Percentiles rank a stretch among this genome's conserved stretches.
Evolutionary conservation across 768 basidiomycete genomes (phyloP).

Genomic region (Phylloporus arenicola): DNA sequence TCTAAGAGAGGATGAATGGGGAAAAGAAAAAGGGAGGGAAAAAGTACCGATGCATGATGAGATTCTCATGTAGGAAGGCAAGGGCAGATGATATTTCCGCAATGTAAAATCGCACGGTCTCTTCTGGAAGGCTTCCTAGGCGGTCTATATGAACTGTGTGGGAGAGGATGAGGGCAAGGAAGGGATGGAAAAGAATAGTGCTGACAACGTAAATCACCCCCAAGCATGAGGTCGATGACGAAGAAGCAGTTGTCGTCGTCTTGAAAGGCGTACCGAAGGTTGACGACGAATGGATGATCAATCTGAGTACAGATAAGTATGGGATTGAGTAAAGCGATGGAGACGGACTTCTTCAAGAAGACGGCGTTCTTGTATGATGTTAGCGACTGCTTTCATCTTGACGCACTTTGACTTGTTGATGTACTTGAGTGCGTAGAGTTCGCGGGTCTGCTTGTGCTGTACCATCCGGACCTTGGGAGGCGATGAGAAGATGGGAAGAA

Average conservation of each 20-base stretch:
- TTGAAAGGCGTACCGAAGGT: constrained; percentile 93
- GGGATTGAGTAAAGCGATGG: not conserved
- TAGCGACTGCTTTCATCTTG: constrained; percentile 97
- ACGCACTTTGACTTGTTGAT: constrained; percentile 98
- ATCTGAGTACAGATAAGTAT: constrained; percentile 46
- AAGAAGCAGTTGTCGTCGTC: constrained; percentile 99
- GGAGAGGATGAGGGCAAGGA: constrained; percentile 1
- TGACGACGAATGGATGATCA: constrained; percentile 93
- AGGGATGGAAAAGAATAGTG: not conserved
- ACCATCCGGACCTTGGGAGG: constrained; percentile 86
- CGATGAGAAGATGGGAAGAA: constrained; percentile 10
- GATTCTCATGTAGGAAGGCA: constrained; percentile 85
- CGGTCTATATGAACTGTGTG: constrained; percentile 81
- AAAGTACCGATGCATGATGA: constrained; percentile 91
- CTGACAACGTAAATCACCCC: constrained; percentile 90
- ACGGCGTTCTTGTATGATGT: constrained; percentile 93
- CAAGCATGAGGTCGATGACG: constrained; percentile 94
- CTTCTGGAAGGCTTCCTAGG: constrained; percentile 67
- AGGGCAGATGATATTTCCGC: constrained; percentile 87
- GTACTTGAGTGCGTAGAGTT: constrained; percentile 96
- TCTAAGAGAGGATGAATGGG: constrained; percentile 35
- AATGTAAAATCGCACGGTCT: constrained; percentile 80
- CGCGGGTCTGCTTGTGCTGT: constrained; percentile 97
- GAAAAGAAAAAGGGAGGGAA: too few relatives aligned
- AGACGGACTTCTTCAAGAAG: constrained; percentile 83